phyloP scores from a whole-genome alignment of 2,329 filamentous ascomycete genomes.

The Chaetomiaceae sp. region DNA sequence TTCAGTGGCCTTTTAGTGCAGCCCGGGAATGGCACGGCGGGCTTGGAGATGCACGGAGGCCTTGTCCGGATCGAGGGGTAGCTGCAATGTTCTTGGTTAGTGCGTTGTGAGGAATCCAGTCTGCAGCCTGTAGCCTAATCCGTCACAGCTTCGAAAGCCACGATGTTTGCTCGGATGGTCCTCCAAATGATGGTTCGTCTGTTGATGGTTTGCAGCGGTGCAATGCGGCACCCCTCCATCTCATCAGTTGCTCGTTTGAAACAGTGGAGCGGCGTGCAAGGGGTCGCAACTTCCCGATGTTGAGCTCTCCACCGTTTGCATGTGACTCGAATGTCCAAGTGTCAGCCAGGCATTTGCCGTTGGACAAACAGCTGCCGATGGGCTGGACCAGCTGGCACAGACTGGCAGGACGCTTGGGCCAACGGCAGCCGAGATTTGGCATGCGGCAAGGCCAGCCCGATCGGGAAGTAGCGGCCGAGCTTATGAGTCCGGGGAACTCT shows the following conservation, averaged over 20 bases:
- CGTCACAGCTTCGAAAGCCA: no score
- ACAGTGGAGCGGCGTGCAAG: neutral
- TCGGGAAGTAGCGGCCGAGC: constrained; percentile 15
- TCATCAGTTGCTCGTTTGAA: no score
- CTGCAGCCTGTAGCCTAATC: no score
- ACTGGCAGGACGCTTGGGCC: neutral
- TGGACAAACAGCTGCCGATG: neutral
- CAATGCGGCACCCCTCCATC: neutral
- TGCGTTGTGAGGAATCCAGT: neutral
- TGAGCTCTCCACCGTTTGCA: constrained; percentile 8
- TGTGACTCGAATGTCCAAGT: constrained; percentile 13
- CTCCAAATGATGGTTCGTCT: neutral
- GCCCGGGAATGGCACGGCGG: neutral
- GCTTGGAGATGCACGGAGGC: neutral
- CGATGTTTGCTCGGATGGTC: neutral
- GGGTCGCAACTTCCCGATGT: neutral
- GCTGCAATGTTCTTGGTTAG: constrained; percentile 6
- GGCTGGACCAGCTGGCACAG: constrained; percentile 2
- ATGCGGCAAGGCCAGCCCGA: constrained; percentile 4
- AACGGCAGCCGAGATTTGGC: constrained; percentile 7
- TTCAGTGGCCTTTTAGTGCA: constrained; percentile 13
- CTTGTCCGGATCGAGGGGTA: no score
- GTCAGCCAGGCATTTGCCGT: no score
- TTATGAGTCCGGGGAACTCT: constrained; percentile 15
- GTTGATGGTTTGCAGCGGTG: neutral